phyloP scores from a whole-genome alignment of 2,329 filamentous ascomycete genomes.

The Colletotrichum sp. region DNA sequence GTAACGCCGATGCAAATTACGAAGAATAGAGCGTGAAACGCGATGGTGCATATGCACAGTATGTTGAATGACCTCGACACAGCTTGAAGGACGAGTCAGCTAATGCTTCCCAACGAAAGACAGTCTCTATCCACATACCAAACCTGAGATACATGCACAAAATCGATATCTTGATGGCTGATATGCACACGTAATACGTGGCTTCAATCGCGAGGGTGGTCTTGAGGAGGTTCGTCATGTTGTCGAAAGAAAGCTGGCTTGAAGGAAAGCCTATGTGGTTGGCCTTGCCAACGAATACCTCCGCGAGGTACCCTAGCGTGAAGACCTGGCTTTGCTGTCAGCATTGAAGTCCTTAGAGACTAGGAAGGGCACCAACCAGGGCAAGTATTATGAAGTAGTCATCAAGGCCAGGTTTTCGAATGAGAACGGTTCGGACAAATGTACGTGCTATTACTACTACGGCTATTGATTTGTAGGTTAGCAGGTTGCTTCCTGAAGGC shows the following conservation, averaged over 20 bases:
- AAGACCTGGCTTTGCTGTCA: neutral
- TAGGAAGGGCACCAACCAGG: slow-evolving; percentile 2
- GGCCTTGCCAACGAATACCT: slow-evolving; percentile 23
- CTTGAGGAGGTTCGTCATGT: slow-evolving; percentile 28
- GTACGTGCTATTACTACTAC: slow-evolving; percentile 20
- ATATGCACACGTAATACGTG: slow-evolving; percentile 45
- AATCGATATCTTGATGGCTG: slow-evolving; percentile 48
- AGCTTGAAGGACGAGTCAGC: slow-evolving; percentile 9
- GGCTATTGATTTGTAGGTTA: neutral
- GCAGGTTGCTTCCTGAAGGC: neutral
- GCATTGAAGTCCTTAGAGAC: neutral
- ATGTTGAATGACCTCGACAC: slow-evolving; percentile 29
- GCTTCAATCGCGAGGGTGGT: slow-evolving; percentile 41
- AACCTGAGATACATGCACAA: slow-evolving; percentile 52
- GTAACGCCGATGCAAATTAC: slow-evolving; percentile 43
- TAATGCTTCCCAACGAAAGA: neutral
- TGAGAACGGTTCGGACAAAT: slow-evolving; percentile 17
- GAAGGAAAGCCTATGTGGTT: slow-evolving; percentile 25
- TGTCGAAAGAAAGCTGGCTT: slow-evolving; percentile 20
- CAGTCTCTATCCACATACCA: slow-evolving; percentile 29
- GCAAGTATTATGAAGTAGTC: slow-evolving; percentile 24
- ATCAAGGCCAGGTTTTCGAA: slow-evolving; percentile 25
- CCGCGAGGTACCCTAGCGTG: slow-evolving; percentile 21
- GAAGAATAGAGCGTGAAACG: slow-evolving; percentile 43
- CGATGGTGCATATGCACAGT: slow-evolving; percentile 39